Percentiles rank a stretch among this genome's conserved stretches.
Evolutionary conservation across 768 basidiomycete genomes (phyloP).

Genomic region (Dioszegia aurantiaca): DNA sequence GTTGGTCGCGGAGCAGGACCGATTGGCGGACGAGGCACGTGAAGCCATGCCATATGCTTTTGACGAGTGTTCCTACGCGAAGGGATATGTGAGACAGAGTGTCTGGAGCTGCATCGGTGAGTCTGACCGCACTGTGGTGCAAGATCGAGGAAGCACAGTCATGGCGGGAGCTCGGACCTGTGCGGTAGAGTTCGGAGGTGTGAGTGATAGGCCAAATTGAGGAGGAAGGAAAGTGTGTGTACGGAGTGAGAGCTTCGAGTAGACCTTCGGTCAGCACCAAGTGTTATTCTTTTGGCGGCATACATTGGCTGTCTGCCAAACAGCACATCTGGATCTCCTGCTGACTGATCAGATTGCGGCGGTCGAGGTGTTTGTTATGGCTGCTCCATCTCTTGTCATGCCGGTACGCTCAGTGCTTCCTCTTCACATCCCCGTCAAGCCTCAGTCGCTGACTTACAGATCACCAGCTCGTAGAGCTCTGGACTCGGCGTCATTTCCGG

Average conservation of each 20-base stretch:
- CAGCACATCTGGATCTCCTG: not conserved
- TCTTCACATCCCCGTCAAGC: not conserved
- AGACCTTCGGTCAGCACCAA: no score
- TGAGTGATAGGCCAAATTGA: no score
- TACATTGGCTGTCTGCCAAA: no score
- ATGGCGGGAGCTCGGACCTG: no score
- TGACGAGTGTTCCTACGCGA: conserved; percentile 44
- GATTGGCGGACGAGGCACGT: conserved; percentile 43
- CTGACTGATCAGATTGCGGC: conserved; percentile 39
- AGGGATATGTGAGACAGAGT: conserved; percentile 44
- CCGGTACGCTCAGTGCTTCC: no score
- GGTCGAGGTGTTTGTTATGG: conserved; percentile 51
- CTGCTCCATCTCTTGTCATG: conserved; percentile 51
- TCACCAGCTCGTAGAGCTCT: conserved; percentile 49
- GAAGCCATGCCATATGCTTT: conserved; percentile 47
- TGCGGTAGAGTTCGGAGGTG: no score
- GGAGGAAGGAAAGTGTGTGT: no score
- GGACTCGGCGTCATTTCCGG: conserved; percentile 41
- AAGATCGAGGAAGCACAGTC: not conserved
- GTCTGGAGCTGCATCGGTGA: conserved; percentile 49
- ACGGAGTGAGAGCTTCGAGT: no score
- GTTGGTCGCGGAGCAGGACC: conserved; percentile 37
- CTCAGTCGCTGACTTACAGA: conserved; percentile 26
- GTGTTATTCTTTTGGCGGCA: no score
- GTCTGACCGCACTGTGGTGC: conserved; percentile 1